These are phyloP conservation scores for Craspedostauros australis DNA, from an alignment of 108 stramenopile species.

Conservation along the genomic window DNA sequence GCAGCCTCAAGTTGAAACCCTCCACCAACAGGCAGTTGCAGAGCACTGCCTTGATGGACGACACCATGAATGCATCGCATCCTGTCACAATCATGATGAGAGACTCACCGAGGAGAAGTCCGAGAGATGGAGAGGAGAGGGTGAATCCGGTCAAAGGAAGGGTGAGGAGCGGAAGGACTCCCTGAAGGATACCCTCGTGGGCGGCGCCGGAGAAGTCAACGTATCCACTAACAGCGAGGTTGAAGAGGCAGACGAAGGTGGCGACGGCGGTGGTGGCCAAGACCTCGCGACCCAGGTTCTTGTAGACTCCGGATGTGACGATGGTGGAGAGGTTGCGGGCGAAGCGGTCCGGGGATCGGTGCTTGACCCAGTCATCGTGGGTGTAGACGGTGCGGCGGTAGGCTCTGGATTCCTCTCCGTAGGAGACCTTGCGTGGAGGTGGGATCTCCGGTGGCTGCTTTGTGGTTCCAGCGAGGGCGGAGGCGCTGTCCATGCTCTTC, in stretches of 20 bases:
- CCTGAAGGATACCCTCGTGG: constrained; percentile 27
- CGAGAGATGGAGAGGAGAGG: constrained; percentile 52
- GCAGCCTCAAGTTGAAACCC: background rate
- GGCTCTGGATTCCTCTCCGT: constrained; percentile 42
- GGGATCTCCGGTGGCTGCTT: constrained; percentile 18
- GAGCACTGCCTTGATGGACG: background rate
- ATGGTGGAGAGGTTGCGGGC: constrained; percentile 38
- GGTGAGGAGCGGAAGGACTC: constrained; percentile 27
- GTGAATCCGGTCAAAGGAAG: constrained; percentile 65
- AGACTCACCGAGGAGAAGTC: constrained; percentile 63
- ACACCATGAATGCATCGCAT: background rate
- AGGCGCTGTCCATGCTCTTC: background rate
- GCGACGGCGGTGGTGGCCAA: constrained; percentile 35
- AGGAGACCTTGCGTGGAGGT: constrained; percentile 7
- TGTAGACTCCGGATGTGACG: constrained; percentile 48
- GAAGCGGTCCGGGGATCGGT: constrained; percentile 60
- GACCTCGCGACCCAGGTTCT: constrained; percentile 47
- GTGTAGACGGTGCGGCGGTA: constrained; percentile 72
- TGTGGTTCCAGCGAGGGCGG: constrained; percentile 12
- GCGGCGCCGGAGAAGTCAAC: constrained; percentile 45
- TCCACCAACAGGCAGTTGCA: background rate
- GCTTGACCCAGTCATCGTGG: constrained; percentile 67
- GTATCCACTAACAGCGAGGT: constrained; percentile 49
- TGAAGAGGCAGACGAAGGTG: constrained; percentile 41
- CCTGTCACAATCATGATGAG: background rate